A percentile compares a stretch with the other conserved stretches of the same genome.
These are phyloP conservation scores for Suhomyces kilbournensis DNA, from an alignment of 805 yeast genomes.

Conservation along the genomic window DNA sequence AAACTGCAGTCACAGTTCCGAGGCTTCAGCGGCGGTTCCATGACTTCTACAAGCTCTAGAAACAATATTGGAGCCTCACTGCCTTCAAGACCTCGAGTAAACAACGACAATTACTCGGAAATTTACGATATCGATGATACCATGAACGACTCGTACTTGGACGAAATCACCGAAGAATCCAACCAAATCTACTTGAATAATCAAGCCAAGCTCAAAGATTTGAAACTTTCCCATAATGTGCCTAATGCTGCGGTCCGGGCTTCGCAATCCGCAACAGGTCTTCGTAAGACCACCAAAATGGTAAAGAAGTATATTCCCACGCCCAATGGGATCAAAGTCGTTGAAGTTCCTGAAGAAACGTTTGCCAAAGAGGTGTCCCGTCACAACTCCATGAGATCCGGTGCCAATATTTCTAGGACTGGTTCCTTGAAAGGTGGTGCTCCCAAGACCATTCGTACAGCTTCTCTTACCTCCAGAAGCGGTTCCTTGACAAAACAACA, in stretches of 20 bases:
- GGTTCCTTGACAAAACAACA: constrained; percentile 8
- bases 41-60: constrained; percentile 4
- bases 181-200: constrained; percentile 23
- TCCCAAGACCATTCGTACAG: constrained; percentile 17
- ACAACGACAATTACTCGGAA: constrained; percentile 3
- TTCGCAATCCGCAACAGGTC: neutral
- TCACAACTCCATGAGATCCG: constrained; percentile 38
- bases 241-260: neutral
- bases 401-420: constrained; percentile 23
- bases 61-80: neutral
- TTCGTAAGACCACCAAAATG: constrained; percentile 30
- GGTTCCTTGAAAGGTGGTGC: constrained; percentile 13
- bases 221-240: constrained; percentile 25
- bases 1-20: neutral
- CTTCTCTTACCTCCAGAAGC: constrained; percentile 18
- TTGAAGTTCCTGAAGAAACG: constrained; percentile 61
- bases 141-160: constrained; percentile 29
- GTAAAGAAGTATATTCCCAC: constrained; percentile 73
- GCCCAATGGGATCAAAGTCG: constrained; percentile 62
- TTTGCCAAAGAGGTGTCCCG: constrained; percentile 37
- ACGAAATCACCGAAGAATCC: constrained; percentile 29
- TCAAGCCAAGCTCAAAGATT: constrained; percentile 33
- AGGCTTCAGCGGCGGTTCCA: constrained; percentile 5
- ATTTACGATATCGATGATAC: constrained; percentile 27
- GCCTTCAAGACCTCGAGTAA: constrained; percentile 1